Base-by-base conservation (phyloP, 106 monocot species). In the Acorus calamus region DNA sequence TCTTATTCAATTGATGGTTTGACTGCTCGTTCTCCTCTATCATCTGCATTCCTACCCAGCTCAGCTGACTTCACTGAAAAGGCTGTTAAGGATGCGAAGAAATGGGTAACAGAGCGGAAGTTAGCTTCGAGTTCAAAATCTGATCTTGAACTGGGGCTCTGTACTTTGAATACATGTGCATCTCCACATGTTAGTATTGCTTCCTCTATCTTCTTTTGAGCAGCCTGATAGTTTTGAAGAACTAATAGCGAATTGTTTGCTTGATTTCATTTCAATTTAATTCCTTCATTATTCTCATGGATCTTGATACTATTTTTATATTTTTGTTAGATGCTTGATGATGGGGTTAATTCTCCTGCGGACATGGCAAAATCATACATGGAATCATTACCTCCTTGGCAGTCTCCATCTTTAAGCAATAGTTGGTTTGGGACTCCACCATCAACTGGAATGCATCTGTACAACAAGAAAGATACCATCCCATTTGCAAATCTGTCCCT, bases 41-140 rank as follows among this genome's bases (percentile, higher is more conserved):
- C 68, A 70, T 75, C 61, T 12, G 7, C 55, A 3, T 63, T 70
- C 45, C 49, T 52, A 73, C 72, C 48, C 62, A 58, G 42, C 55
- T 50, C 77, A 60, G 75, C 74, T 58, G 80, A 74, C 65, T 42
- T 71, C 5, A 65, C 52, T 53, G 72, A 68, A 13, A 62, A 66
- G 57, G 93, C 80, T 68, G 66, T 93, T 11, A 71, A 59, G 66
- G 88, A 93, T 67, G 88, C 88, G 60, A 88, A 93, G 62, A 85
- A 83, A 70, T 86, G 88, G 84, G 52, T 86, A 45, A 74, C 83
- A 48, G 83, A 86, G 79, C 83, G 81, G 79, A 84, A 72, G 45
- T 13, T 42, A 3, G 50, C 62, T 41, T 58, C 74, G 60, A 65
- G 62, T 13, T 69, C 77, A n/a, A 83, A 80, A 66, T 60, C 63